phyloP scores from a whole-genome alignment of 2,329 filamentous ascomycete species.

The Chaetoscypha palmicola region DNA sequence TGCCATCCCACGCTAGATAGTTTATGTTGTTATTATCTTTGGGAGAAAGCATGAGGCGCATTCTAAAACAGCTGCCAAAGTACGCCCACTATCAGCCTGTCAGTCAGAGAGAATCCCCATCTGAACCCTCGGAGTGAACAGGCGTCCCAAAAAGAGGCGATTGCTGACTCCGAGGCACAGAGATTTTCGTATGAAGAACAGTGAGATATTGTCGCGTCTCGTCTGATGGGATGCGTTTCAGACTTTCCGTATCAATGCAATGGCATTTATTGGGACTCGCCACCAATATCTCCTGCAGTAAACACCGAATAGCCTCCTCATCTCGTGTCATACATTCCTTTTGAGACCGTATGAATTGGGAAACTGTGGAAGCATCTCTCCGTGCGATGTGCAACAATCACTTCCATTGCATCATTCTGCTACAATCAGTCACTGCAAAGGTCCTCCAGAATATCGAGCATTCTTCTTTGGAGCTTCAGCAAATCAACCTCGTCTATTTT shows the following conservation, averaged over 20 bases:
- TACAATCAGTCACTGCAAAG: conserved; percentile 34
- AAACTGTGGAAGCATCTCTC: conserved; percentile 10
- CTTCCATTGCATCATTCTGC: background rate
- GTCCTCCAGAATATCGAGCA: conserved; percentile 45
- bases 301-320: background rate
- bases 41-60: background rate
- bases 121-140: background rate
- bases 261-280: background rate
- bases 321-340: background rate
- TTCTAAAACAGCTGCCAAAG: background rate
- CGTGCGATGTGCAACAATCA: conserved; percentile 20
- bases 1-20: background rate
- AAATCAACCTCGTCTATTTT: conserved; percentile 37
- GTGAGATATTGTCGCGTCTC: background rate
- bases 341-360: conserved; percentile 3
- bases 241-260: background rate
- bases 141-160: background rate
- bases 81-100: too few species aligned
- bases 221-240: background rate
- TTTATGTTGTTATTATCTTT: background rate
- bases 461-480: conserved; percentile 37
- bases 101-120: background rate
- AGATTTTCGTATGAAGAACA: conserved; percentile 4
- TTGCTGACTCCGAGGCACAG: background rate
- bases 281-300: background rate